Percentiles rank a stretch among this genome's conserved stretches.
phyloP scores from a whole-genome alignment of 1,284 basidiomycete genomes.

The Puccinia triticina region DNA sequence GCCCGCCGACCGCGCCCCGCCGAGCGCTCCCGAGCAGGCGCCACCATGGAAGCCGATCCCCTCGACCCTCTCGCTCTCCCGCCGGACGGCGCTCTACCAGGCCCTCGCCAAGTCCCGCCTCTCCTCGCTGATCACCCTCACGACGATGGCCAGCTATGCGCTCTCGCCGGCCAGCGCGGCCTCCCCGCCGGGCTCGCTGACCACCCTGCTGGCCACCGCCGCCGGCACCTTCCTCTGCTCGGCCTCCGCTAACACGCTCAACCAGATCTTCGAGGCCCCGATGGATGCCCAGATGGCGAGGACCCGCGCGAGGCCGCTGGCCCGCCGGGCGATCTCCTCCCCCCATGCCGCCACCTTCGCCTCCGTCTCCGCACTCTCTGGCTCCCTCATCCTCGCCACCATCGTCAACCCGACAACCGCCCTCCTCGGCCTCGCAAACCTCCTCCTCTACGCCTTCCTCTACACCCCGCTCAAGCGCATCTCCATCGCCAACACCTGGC shows the following conservation, averaged over 20 bases:
- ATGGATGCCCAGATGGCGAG: conserved; percentile 96
- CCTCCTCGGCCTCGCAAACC: conserved; percentile 78
- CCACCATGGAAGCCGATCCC: not conserved
- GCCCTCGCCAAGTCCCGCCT: conserved; percentile 86
- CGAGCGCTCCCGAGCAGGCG: no score
- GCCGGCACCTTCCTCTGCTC: conserved; percentile 87
- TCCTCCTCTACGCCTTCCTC: conserved; percentile 83
- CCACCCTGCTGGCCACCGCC: conserved; percentile 75
- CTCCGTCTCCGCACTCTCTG: conserved; percentile 71
- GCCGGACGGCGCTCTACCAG: conserved; percentile 65
- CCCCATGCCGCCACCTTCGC: conserved; percentile 84
- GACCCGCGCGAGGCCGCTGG: conserved; percentile 86
- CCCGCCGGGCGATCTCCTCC: conserved; percentile 75
- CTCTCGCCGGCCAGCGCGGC: conserved; percentile 70
- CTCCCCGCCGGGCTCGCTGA: conserved; percentile 11
- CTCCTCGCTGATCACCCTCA: conserved; percentile 83
- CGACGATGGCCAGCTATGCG: conserved; percentile 89
- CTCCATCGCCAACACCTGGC: conserved; percentile 88
- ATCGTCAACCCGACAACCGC: conserved; percentile 89
- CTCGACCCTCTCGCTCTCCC: not conserved
- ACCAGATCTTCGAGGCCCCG: conserved; percentile 91
- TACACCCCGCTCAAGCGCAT: conserved; percentile 96
- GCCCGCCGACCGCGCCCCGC: no score
- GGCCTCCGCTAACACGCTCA: conserved; percentile 89
- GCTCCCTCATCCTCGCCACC: conserved; percentile 76